These are phyloP conservation scores for Neonectria ditissima DNA, from an alignment of 2,329 filamentous ascomycete genomes.

Conservation along the genomic window DNA sequence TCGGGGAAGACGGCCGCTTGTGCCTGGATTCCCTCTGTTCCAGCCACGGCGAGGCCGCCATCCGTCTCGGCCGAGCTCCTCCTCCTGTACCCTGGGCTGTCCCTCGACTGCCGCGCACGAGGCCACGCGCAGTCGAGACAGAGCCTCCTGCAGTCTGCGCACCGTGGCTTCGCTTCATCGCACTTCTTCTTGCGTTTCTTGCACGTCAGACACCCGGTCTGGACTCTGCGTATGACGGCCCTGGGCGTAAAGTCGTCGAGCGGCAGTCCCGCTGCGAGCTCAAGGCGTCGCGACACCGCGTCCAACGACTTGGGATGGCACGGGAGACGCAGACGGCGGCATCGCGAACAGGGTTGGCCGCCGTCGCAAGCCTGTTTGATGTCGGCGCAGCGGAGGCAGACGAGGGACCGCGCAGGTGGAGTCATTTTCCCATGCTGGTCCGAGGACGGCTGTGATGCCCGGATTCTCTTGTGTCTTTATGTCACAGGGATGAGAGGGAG, in stretches of 20 bases:
- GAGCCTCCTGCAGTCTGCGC: constrained; percentile 52
- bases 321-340: constrained; percentile 47
- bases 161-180: constrained; percentile 58
- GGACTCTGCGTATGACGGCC: constrained; percentile 49
- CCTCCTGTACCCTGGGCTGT: not conserved
- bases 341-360: constrained; percentile 49
- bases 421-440: not conserved
- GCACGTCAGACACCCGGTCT: constrained; percentile 58
- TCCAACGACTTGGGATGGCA: constrained; percentile 20
- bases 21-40: no score
- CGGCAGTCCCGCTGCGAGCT: no score
- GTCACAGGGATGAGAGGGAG: no score
- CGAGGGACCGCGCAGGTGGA: constrained; percentile 16
- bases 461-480: not conserved
- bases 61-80: no score
- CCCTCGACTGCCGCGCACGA: constrained; percentile 27
- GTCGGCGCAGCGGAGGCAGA: constrained; percentile 51
- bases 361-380: constrained; percentile 53
- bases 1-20: not conserved
- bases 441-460: no score
- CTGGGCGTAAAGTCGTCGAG: constrained; percentile 48
- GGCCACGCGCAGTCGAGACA: constrained; percentile 52
- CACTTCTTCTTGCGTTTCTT: constrained; percentile 62
- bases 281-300: no score
- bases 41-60: no score